phyloP scores from a whole-genome alignment of 2,329 filamentous ascomycete species.

The Stachybotrys chlorohalonatus region DNA sequence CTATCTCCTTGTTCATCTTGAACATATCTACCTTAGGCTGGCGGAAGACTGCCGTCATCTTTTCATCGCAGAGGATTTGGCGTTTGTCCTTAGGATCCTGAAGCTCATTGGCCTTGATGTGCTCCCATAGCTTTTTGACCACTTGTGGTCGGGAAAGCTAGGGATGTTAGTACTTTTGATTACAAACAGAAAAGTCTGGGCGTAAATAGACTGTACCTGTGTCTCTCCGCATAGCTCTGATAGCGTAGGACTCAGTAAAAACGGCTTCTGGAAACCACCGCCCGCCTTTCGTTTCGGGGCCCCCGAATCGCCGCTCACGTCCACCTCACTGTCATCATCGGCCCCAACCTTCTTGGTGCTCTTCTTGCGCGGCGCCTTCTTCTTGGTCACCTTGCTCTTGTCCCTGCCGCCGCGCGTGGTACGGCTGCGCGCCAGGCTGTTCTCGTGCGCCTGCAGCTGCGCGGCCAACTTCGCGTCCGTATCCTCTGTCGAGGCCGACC shows the following conservation, averaged over 20 bases:
- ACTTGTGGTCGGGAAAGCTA: slow-evolving; percentile 89
- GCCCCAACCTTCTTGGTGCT: slow-evolving; percentile 65
- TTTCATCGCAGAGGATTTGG: slow-evolving; percentile 87
- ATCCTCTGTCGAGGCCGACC: slow-evolving; percentile 51
- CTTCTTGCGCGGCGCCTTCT: slow-evolving; percentile 61
- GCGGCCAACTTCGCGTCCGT: slow-evolving; percentile 83
- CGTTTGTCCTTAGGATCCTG: slow-evolving; percentile 89
- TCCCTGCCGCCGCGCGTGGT: slow-evolving; percentile 70
- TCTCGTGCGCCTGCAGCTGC: slow-evolving; percentile 85
- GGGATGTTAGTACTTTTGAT: background rate
- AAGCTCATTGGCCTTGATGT: slow-evolving; percentile 80
- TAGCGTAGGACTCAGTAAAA: slow-evolving; percentile 62
- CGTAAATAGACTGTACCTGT: slow-evolving; percentile 34
- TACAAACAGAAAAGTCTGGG: slow-evolving; percentile 11
- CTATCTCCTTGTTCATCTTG: slow-evolving; percentile 95
- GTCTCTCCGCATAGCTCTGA: slow-evolving; percentile 61
- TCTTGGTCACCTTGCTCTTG: slow-evolving; percentile 48
- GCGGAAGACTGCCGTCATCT: slow-evolving; percentile 88
- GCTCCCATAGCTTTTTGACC: slow-evolving; percentile 92
- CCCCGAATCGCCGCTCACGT: slow-evolving; percentile 47
- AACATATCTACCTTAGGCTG: slow-evolving; percentile 94
- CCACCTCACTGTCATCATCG: slow-evolving; percentile 72
- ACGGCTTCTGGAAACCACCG: slow-evolving; percentile 86
- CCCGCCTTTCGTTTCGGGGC: slow-evolving; percentile 71
- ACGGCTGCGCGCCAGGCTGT: slow-evolving; percentile 55